A percentile compares a stretch with the other conserved stretches of the same genome.
phyloP scores from a whole-genome alignment of 1,284 basidiomycete genomes.

The Microbotryum intermedium region DNA sequence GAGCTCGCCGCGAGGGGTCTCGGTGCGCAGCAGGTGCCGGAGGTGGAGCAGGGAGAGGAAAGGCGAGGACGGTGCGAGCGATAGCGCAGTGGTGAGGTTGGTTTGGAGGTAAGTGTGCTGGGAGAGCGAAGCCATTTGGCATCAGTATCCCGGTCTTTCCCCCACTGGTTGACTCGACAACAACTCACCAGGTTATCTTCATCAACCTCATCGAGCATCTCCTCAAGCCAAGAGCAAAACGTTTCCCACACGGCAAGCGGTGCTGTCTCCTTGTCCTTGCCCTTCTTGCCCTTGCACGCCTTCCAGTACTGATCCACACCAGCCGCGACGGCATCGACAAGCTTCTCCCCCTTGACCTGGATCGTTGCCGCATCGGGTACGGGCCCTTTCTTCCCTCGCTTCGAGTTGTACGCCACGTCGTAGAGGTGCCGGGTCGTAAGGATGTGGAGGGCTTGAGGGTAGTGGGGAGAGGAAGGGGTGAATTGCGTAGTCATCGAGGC shows the following conservation, averaged over 20 bases:
- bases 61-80: constrained; percentile 16
- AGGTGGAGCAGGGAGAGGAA: constrained; percentile 20
- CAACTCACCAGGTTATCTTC: constrained; percentile 19
- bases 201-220: constrained; percentile 10
- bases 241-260: constrained; percentile 16
- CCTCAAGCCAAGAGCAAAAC: constrained; percentile 24
- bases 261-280: constrained; percentile 11
- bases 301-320: constrained; percentile 23
- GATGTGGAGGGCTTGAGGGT: constrained; percentile 19
- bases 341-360: constrained; percentile 20
- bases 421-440: constrained; percentile 21
- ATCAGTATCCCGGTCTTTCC: no score
- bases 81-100: constrained; percentile 14
- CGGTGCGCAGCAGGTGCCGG: constrained; percentile 15
- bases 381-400: constrained; percentile 3
- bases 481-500: constrained; percentile 7
- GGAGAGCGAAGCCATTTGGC: neutral
- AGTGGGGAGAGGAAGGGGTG: constrained; percentile 2
- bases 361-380: constrained; percentile 2
- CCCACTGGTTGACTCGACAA: no score
- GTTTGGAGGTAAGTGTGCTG: constrained; percentile 21
- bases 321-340: constrained; percentile 29
- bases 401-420: constrained; percentile 24
- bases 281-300: constrained; percentile 17
- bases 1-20: neutral